phyloP scores from a whole-genome alignment of 305 asterid genomes.

The Solanum hybrid region DNA sequence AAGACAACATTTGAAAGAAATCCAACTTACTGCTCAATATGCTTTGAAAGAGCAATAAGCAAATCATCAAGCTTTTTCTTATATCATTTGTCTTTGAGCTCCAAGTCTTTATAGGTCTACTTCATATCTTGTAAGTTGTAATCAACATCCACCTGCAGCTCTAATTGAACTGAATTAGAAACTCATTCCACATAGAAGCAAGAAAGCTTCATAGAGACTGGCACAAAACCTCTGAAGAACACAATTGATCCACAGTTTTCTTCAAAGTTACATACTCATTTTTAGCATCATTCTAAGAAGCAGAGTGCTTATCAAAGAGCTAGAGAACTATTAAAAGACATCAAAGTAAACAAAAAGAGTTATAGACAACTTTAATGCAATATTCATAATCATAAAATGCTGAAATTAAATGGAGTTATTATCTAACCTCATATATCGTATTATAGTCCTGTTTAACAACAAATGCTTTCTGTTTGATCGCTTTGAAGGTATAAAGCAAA shows the following conservation, averaged over 20 bases:
- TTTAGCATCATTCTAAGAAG: conserved; percentile 56
- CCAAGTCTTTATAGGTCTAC: conserved; percentile 63
- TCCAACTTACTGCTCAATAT: conserved; percentile 75
- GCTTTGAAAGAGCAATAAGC: conserved; percentile 51
- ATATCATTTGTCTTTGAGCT: conserved; percentile 6
- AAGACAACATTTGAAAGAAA: not conserved
- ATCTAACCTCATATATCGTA: conserved; percentile 60
- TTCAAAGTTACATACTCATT: conserved; percentile 66
- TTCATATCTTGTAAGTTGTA: conserved; percentile 86
- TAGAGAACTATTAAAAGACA: conserved; percentile 17
- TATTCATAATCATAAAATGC: not conserved
- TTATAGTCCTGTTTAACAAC: conserved; percentile 63
- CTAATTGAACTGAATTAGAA: conserved; percentile 1
- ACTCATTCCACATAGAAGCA: not conserved
- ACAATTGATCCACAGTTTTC: conserved; percentile 71
- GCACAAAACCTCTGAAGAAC: conserved; percentile 61
- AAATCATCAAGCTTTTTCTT: conserved; percentile 71
- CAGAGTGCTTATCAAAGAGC: conserved; percentile 64
- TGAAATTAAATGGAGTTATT: not conserved
- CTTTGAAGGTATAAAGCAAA: conserved; percentile 50
- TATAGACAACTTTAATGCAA: not conserved
- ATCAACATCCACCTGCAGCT: conserved; percentile 73
- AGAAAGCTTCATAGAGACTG: not conserved
- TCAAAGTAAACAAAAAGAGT: not conserved
- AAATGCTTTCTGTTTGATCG: conserved; percentile 69